A percentile compares a stretch with the other conserved stretches of the same genome.
phyloP scores from a whole-genome alignment of 768 basidiomycete genomes.

The Leccinellum albellum region DNA sequence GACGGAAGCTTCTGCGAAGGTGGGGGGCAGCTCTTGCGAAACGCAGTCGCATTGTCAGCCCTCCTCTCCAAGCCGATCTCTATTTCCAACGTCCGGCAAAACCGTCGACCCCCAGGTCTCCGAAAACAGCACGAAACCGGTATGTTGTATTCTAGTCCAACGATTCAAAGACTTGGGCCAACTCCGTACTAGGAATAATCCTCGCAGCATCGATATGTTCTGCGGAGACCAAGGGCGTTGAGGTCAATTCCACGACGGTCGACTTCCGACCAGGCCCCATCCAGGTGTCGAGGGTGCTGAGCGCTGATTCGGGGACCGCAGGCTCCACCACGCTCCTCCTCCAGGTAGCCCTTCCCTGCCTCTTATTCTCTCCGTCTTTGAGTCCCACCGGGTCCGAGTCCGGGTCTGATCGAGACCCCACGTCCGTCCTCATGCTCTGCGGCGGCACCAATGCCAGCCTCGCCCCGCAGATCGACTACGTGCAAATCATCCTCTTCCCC shows the following conservation, averaged over 20 bases:
- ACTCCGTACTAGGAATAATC: conserved; percentile 47
- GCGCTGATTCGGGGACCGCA: conserved; percentile 53
- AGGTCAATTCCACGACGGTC: conserved; percentile 49
- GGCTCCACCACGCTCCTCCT: conserved; percentile 69
- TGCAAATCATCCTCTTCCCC: conserved; percentile 60
- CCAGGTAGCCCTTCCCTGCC: conserved; percentile 66
- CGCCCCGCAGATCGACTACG: conserved; percentile 78
- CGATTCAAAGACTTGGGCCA: background rate
- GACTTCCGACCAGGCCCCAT: conserved; percentile 53
- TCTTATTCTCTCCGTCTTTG: conserved; percentile 47
- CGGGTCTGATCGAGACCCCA: background rate
- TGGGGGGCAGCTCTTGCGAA: conserved; percentile 74
- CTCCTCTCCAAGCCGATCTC: conserved; percentile 57
- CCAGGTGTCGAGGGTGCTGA: conserved; percentile 38
- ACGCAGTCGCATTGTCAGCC: conserved; percentile 62
- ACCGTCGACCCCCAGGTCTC: conserved; percentile 59
- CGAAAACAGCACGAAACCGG: conserved; percentile 73
- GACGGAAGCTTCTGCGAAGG: conserved; percentile 48
- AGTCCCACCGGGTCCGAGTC: background rate
- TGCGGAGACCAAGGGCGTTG: conserved; percentile 53
- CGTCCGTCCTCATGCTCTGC: conserved; percentile 52
- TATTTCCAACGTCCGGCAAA: conserved; percentile 58
- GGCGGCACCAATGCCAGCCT: conserved; percentile 72
- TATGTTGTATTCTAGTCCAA: conserved; percentile 16
- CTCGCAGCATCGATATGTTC: conserved; percentile 60